These are phyloP conservation scores for Fonsecaea monophora DNA, from an alignment of 2,329 filamentous ascomycete species.

Conservation along the genomic window DNA sequence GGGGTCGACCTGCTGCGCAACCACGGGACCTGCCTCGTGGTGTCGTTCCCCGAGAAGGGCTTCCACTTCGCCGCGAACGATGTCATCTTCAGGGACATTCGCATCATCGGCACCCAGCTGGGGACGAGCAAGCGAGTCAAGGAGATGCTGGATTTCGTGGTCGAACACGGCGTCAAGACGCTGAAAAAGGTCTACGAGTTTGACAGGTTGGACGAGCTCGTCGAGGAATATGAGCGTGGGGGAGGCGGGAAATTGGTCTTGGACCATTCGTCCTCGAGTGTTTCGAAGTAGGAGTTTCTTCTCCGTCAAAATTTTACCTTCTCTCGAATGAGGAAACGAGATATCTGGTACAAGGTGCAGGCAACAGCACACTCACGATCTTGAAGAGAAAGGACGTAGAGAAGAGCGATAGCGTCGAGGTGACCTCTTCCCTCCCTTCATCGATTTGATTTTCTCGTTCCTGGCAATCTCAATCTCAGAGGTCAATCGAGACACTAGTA, in stretches of 20 bases:
- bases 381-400: too few relatives aligned
- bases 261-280: slow-evolving; percentile 3
- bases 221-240: slow-evolving; percentile 34
- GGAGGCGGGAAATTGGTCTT: slow-evolving; percentile 34
- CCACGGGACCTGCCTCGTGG: slow-evolving; percentile 44
- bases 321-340: too few relatives aligned
- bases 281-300: background rate
- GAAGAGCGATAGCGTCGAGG: too few relatives aligned
- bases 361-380: too few relatives aligned
- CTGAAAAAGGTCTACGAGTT: slow-evolving; percentile 32
- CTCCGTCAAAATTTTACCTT: too few relatives aligned
- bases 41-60: slow-evolving; percentile 41
- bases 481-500: too few relatives aligned
- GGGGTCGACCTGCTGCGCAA: slow-evolving; percentile 43
- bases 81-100: slow-evolving; percentile 44
- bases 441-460: too few relatives aligned
- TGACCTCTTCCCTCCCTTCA: too few relatives aligned
- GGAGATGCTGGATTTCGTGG: slow-evolving; percentile 68
- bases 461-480: too few relatives aligned
- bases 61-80: slow-evolving; percentile 27
- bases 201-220: slow-evolving; percentile 36
- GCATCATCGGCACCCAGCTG: slow-evolving; percentile 55
- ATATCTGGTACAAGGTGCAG: too few relatives aligned
- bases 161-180: slow-evolving; percentile 27
- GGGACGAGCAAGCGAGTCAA: slow-evolving; percentile 63